Percentiles rank a stretch among this genome's conserved stretches.
Evolutionary conservation across 2,329 filamentous ascomycete genomes (phyloP).

Genomic region (Fusarium denticulatum): DNA sequence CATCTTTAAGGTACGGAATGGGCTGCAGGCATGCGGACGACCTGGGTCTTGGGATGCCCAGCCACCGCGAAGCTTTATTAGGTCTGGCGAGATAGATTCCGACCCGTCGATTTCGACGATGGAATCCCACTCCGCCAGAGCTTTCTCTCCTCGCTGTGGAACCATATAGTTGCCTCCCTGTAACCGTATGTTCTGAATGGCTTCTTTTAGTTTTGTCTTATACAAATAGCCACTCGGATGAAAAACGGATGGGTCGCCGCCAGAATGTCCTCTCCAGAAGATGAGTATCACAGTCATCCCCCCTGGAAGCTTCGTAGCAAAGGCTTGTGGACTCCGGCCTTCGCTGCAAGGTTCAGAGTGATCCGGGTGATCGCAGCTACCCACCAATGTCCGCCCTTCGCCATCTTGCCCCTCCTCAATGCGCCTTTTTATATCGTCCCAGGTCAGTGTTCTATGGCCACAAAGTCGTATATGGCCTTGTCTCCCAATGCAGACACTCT

Average conservation of each 20-base stretch:
- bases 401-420: background rate
- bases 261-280: background rate
- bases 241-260: background rate
- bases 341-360: background rate
- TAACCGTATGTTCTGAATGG: background rate
- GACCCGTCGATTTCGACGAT: background rate
- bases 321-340: background rate
- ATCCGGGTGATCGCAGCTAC: background rate
- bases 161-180: background rate
- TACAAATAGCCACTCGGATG: background rate
- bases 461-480: background rate
- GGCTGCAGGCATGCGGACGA: background rate
- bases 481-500: background rate
- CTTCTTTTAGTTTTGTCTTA: accelerated
- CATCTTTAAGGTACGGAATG: background rate
- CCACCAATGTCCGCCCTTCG: background rate
- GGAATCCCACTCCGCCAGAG: background rate
- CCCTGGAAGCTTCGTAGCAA: background rate
- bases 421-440: background rate
- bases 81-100: background rate
- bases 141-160: background rate
- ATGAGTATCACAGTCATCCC: background rate
- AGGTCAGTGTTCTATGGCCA: background rate
- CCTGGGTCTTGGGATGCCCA: background rate
- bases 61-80: background rate